Evolutionary conservation across 2,329 filamentous ascomycete species (phyloP).

Genomic region (Ophiocordyceps camponoti-floridani): DNA sequence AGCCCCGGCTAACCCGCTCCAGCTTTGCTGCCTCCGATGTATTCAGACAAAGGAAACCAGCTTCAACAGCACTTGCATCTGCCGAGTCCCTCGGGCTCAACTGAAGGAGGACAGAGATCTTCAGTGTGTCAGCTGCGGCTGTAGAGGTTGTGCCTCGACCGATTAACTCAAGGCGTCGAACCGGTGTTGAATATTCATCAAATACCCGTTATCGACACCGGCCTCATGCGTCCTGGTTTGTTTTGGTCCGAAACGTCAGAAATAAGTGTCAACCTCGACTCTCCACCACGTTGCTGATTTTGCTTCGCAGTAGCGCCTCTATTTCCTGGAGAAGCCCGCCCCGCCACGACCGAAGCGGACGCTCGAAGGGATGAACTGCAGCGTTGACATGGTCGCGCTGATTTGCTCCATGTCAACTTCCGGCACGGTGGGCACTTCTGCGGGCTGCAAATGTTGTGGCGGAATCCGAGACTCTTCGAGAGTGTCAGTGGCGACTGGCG

Average conservation of each 20-base stretch:
- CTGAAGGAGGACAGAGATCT: constrained; percentile 82
- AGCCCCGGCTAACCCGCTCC: neutral
- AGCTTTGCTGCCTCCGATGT: constrained; percentile 88
- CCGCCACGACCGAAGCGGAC: constrained; percentile 45
- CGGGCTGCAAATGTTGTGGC: constrained; percentile 4
- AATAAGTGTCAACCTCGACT: neutral
- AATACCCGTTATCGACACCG: neutral
- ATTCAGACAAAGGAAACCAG: constrained; percentile 99
- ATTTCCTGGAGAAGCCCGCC: constrained; percentile 33
- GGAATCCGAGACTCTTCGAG: constrained; percentile 8
- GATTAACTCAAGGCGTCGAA: constrained; percentile 35
- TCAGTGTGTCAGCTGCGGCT: constrained; percentile 90
- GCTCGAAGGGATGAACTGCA: constrained; percentile 53
- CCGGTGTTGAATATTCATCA: no score
- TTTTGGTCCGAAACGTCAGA: neutral
- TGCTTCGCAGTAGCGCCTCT: constrained; percentile 1
- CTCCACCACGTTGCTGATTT: neutral
- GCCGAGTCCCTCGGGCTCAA: constrained; percentile 76
- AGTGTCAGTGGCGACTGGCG: constrained; percentile 15
- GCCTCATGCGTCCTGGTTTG: neutral
- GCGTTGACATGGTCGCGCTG: constrained; percentile 48
- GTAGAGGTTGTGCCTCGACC: constrained; percentile 72
- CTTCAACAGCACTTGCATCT: constrained; percentile 94
- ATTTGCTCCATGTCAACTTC: constrained; percentile 45
- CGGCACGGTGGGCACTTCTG: constrained; percentile 8